These are phyloP conservation scores for Rubroshorea leprosula DNA, from an alignment of 345 rosid genomes.

Conservation along the genomic window DNA sequence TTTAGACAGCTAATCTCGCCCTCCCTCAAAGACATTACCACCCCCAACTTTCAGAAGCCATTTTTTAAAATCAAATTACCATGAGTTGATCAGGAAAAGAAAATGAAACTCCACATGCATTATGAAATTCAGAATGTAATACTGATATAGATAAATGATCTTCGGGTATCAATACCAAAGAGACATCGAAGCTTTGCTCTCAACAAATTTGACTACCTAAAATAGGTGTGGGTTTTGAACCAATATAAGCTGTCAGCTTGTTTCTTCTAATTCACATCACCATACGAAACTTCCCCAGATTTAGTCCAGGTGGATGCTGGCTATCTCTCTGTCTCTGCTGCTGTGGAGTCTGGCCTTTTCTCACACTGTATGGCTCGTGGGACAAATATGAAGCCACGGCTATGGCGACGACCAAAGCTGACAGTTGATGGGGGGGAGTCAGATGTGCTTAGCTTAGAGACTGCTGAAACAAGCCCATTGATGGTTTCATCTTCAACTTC, in stretches of 20 bases:
- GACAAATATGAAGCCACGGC: constrained; percentile 66
- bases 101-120: neutral
- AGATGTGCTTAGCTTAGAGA: constrained; percentile 70
- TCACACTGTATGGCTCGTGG: constrained; percentile 60
- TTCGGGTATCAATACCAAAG: no score
- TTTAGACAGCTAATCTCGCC: no score
- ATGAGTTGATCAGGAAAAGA: neutral
- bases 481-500: constrained; percentile 68
- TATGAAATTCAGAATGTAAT: neutral
- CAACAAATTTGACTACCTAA: no score
- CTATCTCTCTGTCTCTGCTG: constrained; percentile 24
- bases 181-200: no score
- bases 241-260: no score
- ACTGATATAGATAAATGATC: neutral
- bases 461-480: constrained; percentile 71
- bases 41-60: no score
- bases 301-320: neutral
- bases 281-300: neutral
- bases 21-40: no score
- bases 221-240: no score
- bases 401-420: constrained; percentile 76
- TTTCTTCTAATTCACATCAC: no score
- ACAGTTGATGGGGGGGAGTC: constrained; percentile 67
- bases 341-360: constrained; percentile 29
- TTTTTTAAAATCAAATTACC: no score